phyloP scores from a whole-genome alignment of 352 stramenopile species.

The Thraustochytrium sp. region DNA sequence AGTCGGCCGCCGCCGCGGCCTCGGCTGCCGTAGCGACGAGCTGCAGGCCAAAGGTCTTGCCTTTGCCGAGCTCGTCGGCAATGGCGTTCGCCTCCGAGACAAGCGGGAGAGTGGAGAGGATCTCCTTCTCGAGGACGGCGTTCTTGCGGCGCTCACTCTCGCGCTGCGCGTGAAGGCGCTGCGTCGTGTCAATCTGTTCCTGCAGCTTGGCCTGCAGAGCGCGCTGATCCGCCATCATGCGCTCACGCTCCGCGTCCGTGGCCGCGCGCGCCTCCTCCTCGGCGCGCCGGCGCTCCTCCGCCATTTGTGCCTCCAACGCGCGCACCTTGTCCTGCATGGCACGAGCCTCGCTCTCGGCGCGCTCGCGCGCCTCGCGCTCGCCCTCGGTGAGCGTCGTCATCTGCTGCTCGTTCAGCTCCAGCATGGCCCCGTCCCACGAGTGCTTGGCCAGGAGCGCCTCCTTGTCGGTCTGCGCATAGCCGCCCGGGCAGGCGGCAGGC shows the following conservation, averaged over 20 bases:
- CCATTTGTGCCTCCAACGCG: constrained; percentile 50
- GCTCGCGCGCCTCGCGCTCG: constrained; percentile 54
- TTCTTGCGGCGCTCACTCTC: constrained; percentile 66
- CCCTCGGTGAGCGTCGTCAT: constrained; percentile 61
- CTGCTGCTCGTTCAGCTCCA: constrained; percentile 69
- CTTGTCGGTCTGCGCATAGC: constrained; percentile 45
- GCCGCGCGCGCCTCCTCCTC: constrained; percentile 64
- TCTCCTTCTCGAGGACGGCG: constrained; percentile 66
- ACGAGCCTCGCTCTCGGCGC: constrained; percentile 65
- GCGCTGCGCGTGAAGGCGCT: constrained; percentile 62
- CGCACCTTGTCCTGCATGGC: constrained; percentile 69
- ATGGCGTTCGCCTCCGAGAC: constrained; percentile 77
- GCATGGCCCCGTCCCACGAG: constrained; percentile 47
- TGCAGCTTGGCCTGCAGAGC: constrained; percentile 66
- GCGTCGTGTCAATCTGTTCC: constrained; percentile 69
- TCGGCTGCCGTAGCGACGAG: constrained; percentile 57
- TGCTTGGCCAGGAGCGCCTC: constrained; percentile 52
- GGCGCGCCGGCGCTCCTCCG: constrained; percentile 60
- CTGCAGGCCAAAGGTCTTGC: constrained; percentile 63
- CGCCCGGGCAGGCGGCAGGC: constrained; percentile 39
- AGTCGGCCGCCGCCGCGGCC: background rate
- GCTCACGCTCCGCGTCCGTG: constrained; percentile 66
- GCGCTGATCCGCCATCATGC: constrained; percentile 56
- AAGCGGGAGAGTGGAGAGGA: constrained; percentile 67
- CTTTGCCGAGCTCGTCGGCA: constrained; percentile 66